These are phyloP conservation scores for Mallotus nudiflorus DNA, from an alignment of 345 rosid genomes.

Conservation along the genomic window DNA sequence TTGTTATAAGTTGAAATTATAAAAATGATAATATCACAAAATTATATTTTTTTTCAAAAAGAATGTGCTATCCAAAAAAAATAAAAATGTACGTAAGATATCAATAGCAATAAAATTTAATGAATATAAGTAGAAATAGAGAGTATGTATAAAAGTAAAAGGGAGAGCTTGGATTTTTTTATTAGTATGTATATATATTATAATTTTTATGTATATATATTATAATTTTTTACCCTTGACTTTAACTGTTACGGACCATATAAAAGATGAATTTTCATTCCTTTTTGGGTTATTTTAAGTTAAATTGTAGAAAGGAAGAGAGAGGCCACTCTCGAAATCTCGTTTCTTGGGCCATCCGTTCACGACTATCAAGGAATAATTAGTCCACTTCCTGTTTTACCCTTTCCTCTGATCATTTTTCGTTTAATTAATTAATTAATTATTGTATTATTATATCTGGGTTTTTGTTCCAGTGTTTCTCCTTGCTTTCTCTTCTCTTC, in stretches of 20 bases:
- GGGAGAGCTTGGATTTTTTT: too few relatives aligned
- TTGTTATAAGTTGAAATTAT: too few relatives aligned
- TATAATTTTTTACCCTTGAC: background rate
- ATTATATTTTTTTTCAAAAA: too few relatives aligned
- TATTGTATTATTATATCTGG: background rate
- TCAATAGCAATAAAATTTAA: too few relatives aligned
- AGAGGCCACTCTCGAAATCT: constrained; percentile 35
- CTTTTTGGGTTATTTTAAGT: background rate
- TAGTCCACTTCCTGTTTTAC: constrained; percentile 36
- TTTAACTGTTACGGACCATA: background rate
- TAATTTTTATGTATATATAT: too few relatives aligned
- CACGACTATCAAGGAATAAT: constrained; percentile 47
- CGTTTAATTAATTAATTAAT: background rate
- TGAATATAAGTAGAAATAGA: too few relatives aligned
- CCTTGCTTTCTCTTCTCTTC: constrained; percentile 31
- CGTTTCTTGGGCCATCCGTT: constrained; percentile 53
- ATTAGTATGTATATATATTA: too few relatives aligned
- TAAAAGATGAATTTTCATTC: background rate
- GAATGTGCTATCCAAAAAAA: too few relatives aligned
- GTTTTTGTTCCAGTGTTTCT: constrained; percentile 18
- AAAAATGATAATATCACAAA: too few relatives aligned
- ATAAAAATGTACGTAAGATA: too few relatives aligned
- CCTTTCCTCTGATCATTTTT: constrained; percentile 17
- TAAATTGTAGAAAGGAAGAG: background rate
- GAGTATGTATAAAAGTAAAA: too few relatives aligned